Percentiles rank a stretch among this genome's conserved stretches.
Evolutionary conservation across 2,329 filamentous ascomycete genomes (phyloP).

Genomic region (Ophiostoma fasciatum): DNA sequence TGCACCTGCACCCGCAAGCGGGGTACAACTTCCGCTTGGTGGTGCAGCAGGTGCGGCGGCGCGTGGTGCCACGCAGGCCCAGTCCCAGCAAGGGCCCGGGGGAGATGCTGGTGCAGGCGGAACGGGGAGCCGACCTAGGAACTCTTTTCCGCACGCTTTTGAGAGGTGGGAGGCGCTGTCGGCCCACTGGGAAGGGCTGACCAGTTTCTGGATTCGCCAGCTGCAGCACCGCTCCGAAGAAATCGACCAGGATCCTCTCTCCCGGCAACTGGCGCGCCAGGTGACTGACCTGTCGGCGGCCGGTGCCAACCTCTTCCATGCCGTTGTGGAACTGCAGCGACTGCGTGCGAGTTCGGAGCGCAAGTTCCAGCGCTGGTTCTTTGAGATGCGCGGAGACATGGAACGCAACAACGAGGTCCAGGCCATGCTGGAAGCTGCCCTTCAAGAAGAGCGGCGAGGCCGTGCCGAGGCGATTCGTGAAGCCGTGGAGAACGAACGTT

Average conservation of each 20-base stretch:
- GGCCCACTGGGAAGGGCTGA: slow-evolving; percentile 94
- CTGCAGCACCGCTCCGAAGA: slow-evolving; percentile 84
- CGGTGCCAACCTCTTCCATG: slow-evolving; percentile 92
- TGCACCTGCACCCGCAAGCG: not conserved
- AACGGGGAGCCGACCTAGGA: slow-evolving; percentile 32
- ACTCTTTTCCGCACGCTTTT: slow-evolving; percentile 88
- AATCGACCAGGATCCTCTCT: slow-evolving; percentile 66
- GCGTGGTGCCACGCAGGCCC: not conserved
- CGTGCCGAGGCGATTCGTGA: slow-evolving; percentile 53
- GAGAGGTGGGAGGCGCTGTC: slow-evolving; percentile 95
- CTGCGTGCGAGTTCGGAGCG: slow-evolving; percentile 88
- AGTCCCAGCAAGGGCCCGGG: slow-evolving; percentile 3
- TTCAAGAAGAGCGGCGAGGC: slow-evolving; percentile 60
- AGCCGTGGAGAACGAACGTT: slow-evolving; percentile 50
- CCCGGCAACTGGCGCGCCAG: slow-evolving; percentile 78
- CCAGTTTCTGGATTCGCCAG: slow-evolving; percentile 90
- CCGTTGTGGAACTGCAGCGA: slow-evolving; percentile 88
- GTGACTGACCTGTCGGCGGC: slow-evolving; percentile 96
- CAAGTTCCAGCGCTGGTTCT: slow-evolving; percentile 98
- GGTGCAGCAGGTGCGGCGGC: not conserved
- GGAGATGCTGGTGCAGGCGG: slow-evolving; percentile 18
- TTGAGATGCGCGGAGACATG: slow-evolving; percentile 78
- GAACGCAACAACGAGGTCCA: slow-evolving; percentile 74
- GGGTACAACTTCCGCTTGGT: not conserved
- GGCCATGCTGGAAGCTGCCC: slow-evolving; percentile 58